These are phyloP conservation scores for Lachnellula occidentalis DNA, from an alignment of 2,329 filamentous ascomycete species.

Conservation along the genomic window DNA sequence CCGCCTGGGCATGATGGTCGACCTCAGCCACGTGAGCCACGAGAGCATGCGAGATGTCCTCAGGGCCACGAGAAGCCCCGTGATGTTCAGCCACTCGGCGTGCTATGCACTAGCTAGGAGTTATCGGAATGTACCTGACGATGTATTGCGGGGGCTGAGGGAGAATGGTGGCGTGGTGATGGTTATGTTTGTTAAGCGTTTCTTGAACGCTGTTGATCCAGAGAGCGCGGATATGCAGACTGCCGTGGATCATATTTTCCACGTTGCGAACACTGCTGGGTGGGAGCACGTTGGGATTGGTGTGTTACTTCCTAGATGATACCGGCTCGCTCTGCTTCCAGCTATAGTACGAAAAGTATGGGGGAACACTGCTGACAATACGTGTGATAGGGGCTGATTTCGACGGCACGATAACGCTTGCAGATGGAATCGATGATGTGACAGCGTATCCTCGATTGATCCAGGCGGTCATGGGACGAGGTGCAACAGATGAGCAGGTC, in stretches of 20 bases:
- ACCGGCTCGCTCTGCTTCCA: not conserved
- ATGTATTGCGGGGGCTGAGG: slow-evolving; percentile 53
- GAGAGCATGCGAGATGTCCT: slow-evolving; percentile 61
- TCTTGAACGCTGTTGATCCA: slow-evolving; percentile 37
- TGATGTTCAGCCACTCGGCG: slow-evolving; percentile 62
- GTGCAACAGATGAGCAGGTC: slow-evolving; percentile 52
- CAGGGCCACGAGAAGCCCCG: slow-evolving; percentile 44
- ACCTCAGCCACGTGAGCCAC: slow-evolving; percentile 57
- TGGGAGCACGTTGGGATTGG: slow-evolving; percentile 64
- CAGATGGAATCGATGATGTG: slow-evolving; percentile 49
- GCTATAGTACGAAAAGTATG: not conserved
- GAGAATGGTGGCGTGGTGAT: slow-evolving; percentile 54
- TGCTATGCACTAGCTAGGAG: slow-evolving; percentile 55
- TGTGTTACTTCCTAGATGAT: not conserved
- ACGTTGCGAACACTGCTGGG: slow-evolving; percentile 57
- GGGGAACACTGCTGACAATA: not conserved
- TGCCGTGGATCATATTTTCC: slow-evolving; percentile 57
- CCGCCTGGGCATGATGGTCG: slow-evolving; percentile 61
- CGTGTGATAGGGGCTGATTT: slow-evolving; percentile 43
- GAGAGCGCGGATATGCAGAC: slow-evolving; percentile 51
- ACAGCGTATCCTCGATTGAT: slow-evolving; percentile 58
- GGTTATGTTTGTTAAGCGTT: slow-evolving; percentile 29
- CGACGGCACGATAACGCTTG: slow-evolving; percentile 42
- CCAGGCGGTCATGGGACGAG: slow-evolving; percentile 49
- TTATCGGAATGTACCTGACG: slow-evolving; percentile 61